A percentile compares a stretch with the other conserved stretches of the same genome.
Conservation (phyloP, 2,329 filamentous ascomycete genomes). For the Monilinia laxa region DNA sequence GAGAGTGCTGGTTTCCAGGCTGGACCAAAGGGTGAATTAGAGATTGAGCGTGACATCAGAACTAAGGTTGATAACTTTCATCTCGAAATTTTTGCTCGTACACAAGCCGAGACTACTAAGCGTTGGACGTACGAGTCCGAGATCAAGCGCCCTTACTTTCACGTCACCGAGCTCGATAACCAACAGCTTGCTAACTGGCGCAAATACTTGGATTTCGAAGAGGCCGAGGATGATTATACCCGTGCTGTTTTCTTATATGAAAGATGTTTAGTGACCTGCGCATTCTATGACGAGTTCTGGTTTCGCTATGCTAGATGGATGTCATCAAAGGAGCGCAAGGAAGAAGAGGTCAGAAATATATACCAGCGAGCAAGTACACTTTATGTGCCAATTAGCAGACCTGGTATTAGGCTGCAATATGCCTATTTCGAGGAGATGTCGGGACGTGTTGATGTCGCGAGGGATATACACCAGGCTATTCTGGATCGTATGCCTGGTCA, state of each 20-base stretch:
- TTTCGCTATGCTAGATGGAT: constrained; percentile 97
- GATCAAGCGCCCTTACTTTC: constrained; percentile 95
- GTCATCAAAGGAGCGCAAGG: constrained; percentile 73
- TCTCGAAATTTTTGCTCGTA: constrained; percentile 75
- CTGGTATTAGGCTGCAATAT: constrained; percentile 83
- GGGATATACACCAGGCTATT: constrained; percentile 81
- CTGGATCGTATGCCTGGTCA: constrained; percentile 75
- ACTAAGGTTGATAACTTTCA: constrained; percentile 77
- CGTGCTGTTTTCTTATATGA: constrained; percentile 86
- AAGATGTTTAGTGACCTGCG: constrained; percentile 86
- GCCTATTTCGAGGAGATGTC: constrained; percentile 91
- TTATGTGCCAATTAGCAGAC: constrained; percentile 83
- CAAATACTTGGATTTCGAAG: constrained; percentile 96
- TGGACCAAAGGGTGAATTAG: constrained; percentile 64
- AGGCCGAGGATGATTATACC: constrained; percentile 73
- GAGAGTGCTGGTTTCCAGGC: constrained; percentile 56
- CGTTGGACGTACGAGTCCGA: constrained; percentile 94
- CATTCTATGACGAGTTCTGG: constrained; percentile 98
- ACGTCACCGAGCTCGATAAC: constrained; percentile 89
- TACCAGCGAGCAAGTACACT: constrained; percentile 83
- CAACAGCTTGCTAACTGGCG: constrained; percentile 85
- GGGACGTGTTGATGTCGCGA: constrained; percentile 72
- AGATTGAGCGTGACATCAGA: constrained; percentile 81
- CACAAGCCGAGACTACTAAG: constrained; percentile 84
- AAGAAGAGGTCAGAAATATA: constrained; percentile 88